phyloP scores from a whole-genome alignment of 768 basidiomycete genomes.

The Lyophyllum semitale region DNA sequence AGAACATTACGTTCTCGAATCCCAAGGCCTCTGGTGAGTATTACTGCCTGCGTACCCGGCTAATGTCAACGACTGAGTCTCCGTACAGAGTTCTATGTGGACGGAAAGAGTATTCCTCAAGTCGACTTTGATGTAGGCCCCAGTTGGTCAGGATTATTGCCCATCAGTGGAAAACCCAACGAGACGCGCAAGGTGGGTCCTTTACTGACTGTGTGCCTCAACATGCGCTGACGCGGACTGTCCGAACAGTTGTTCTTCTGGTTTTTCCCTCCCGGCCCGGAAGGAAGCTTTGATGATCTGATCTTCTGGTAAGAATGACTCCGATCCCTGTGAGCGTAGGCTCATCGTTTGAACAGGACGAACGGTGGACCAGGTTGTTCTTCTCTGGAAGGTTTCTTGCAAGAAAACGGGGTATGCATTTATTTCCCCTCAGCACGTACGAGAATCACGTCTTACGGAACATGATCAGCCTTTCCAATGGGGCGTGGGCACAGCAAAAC shows the following conservation, averaged over 20 bases:
- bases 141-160: slow-evolving; percentile 74
- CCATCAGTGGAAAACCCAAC: slow-evolving; percentile 58
- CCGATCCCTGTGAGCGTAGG: neutral
- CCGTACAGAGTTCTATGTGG: slow-evolving; percentile 63
- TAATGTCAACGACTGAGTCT: neutral
- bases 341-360: slow-evolving; percentile 45
- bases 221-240: neutral
- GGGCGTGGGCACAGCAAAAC: slow-evolving; percentile 62
- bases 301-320: slow-evolving; percentile 62
- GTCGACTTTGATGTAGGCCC: slow-evolving; percentile 76
- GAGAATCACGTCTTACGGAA: neutral
- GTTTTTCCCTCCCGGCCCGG: slow-evolving; percentile 80
- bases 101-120: slow-evolving; percentile 64
- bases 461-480: slow-evolving; percentile 62
- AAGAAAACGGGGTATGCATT: slow-evolving; percentile 72
- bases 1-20: slow-evolving; percentile 74
- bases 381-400: slow-evolving; percentile 67
- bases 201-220: neutral
- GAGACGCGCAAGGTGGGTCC: slow-evolving; percentile 62
- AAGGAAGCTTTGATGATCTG: slow-evolving; percentile 70
- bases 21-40: slow-evolving; percentile 61
- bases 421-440: neutral
- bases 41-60: neutral
- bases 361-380: slow-evolving; percentile 85
- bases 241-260: slow-evolving; percentile 70